phyloP scores from a whole-genome alignment of 345 rosid species.

The Geranium brycei region DNA sequence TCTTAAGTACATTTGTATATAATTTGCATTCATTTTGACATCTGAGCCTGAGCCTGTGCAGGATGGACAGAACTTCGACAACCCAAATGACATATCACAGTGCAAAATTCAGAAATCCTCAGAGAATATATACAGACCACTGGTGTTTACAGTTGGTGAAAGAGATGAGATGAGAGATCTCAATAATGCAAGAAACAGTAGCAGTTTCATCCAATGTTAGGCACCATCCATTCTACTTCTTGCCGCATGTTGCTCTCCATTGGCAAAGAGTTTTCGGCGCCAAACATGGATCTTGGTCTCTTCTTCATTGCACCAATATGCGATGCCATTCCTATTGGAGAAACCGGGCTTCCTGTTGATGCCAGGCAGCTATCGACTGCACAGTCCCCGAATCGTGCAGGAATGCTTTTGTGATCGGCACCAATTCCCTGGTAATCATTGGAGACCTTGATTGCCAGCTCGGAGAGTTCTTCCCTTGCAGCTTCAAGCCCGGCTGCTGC shows the following conservation, averaged over 20 bases:
- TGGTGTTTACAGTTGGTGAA: neutral
- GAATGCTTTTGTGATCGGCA: slow-evolving; percentile 37
- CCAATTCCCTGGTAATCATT: slow-evolving; percentile 54
- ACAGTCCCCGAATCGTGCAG: slow-evolving; percentile 41
- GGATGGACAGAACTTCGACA: no score
- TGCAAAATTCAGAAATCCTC: no score
- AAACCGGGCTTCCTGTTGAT: slow-evolving; percentile 47
- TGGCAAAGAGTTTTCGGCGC: slow-evolving; percentile 34
- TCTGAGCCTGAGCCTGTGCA: no score
- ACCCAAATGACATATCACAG: no score
- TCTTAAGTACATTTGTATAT: no score
- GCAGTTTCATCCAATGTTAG: slow-evolving; percentile 32
- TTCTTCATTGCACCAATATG: slow-evolving; percentile 46
- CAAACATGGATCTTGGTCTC: slow-evolving; percentile 38
- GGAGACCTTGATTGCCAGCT: slow-evolving; percentile 61
- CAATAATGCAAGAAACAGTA: neutral
- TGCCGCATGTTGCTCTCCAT: slow-evolving; percentile 38
- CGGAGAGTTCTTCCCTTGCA: slow-evolving; percentile 80
- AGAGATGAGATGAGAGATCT: neutral
- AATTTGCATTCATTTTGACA: no score
- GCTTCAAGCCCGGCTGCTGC: slow-evolving; percentile 61
- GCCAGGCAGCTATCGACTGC: slow-evolving; percentile 66
- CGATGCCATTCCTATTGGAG: slow-evolving; percentile 23
- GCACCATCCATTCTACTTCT: slow-evolving; percentile 66
- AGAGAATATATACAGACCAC: neutral